Conservation (phyloP, 805 yeast genomes). For the Candida anglica region DNA sequence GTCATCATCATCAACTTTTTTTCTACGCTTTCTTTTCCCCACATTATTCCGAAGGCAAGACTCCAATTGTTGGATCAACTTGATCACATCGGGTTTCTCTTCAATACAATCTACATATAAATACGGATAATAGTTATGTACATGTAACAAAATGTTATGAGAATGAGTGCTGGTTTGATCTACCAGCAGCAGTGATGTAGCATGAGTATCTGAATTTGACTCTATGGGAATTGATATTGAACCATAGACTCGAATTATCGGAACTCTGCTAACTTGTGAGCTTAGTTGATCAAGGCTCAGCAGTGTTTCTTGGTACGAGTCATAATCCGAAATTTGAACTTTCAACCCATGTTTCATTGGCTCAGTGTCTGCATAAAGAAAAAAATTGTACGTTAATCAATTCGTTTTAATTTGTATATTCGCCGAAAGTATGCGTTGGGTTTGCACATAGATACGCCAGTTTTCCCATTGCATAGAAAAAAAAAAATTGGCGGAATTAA, state of each 20-base stretch:
- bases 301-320: constrained; percentile 61
- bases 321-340: constrained; percentile 61
- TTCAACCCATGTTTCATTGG: constrained; percentile 11
- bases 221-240: constrained; percentile 57
- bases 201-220: not conserved
- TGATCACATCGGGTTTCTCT: constrained; percentile 8
- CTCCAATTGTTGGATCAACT: constrained; percentile 1
- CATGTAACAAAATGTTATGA: constrained; percentile 50
- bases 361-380: not conserved
- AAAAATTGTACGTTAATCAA: no score
- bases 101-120: constrained; percentile 63
- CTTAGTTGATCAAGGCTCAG: constrained; percentile 47
- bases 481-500: no score
- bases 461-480: no score
- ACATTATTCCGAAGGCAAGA: not conserved
- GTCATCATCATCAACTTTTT: constrained; percentile 11
- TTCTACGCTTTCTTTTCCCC: constrained; percentile 6
- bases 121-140: constrained; percentile 86
- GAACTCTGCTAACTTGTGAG: constrained; percentile 48
- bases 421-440: no score
- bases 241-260: constrained; percentile 78
- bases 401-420: no score
- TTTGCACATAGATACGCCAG: no score
- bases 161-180: no score
- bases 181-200: not conserved